Conservation (phyloP, 306 rosid species). For the Inga oerstediana region DNA sequence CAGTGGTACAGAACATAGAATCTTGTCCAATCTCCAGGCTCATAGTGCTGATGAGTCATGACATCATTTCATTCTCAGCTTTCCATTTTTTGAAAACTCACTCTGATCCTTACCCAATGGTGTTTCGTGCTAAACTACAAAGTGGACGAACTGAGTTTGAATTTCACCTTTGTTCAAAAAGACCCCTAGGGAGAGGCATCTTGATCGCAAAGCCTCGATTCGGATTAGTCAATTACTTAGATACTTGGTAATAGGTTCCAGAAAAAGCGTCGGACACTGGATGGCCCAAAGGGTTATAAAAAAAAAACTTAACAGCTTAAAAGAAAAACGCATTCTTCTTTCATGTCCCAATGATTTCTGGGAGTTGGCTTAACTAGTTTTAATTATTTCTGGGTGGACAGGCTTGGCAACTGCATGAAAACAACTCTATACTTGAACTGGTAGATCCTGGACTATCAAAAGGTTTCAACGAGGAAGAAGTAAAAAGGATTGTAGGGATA, state of each 20-base stretch:
- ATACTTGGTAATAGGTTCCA: too few species aligned
- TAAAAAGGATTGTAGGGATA: conserved; percentile 48
- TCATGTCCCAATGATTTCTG: background rate
- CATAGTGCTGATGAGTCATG: background rate
- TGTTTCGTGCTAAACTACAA: too few species aligned
- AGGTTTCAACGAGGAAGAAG: conserved; percentile 51
- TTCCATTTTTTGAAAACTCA: too few species aligned
- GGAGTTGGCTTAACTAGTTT: background rate
- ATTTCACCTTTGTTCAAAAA: too few species aligned
- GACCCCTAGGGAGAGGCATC: too few species aligned
- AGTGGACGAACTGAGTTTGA: too few species aligned
- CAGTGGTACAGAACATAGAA: background rate
- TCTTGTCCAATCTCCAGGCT: background rate
- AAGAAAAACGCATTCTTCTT: background rate
- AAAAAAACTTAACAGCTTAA: background rate
- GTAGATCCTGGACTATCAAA: conserved; percentile 51
- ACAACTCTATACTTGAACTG: conserved; percentile 40
- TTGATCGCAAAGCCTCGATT: too few species aligned
- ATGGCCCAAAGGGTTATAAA: too few species aligned
- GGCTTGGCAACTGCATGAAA: conserved; percentile 78
- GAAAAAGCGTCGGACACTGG: too few species aligned
- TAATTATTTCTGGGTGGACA: conserved; percentile 15
- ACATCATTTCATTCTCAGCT: background rate
- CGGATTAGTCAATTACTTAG: too few species aligned
- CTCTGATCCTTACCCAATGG: too few species aligned